Evolutionary conservation across 305 asterid species (phyloP).

Genomic region (Fraxinus ornus): DNA sequence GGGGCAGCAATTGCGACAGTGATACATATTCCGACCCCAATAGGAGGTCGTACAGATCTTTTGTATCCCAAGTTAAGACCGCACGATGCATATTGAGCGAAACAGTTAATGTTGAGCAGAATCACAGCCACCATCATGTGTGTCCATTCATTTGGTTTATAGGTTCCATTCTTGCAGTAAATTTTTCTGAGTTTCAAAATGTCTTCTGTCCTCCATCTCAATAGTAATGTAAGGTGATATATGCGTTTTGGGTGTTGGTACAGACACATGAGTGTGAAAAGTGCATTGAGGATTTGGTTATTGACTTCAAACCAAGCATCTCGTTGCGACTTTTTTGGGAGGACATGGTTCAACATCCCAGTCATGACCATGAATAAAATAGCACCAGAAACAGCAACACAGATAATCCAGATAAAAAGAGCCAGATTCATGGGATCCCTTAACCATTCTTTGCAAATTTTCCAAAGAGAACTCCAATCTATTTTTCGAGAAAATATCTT

Average conservation of each 20-base stretch:
- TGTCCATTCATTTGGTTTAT: conserved; percentile 51
- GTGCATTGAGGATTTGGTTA: conserved; percentile 91
- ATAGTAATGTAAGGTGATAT: conserved; percentile 65
- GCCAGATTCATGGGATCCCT: conserved; percentile 74
- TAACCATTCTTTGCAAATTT: conserved; percentile 70
- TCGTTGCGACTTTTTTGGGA: conserved; percentile 70
- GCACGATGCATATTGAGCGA: conserved; percentile 82
- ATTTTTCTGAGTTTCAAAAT: conserved; percentile 38
- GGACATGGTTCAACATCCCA: conserved; percentile 78
- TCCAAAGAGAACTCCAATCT: conserved; percentile 54
- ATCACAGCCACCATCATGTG: conserved; percentile 48
- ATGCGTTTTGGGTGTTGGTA: conserved; percentile 84
- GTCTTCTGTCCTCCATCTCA: conserved; percentile 55
- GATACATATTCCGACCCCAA: conserved; percentile 82
- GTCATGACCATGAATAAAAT: conserved; percentile 91
- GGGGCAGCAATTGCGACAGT: conserved; percentile 85
- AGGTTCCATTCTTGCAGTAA: conserved; percentile 72
- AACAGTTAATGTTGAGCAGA: conserved; percentile 67
- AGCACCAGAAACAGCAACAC: conserved; percentile 84
- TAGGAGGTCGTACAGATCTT: conserved; percentile 70
- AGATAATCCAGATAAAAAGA: conserved; percentile 70
- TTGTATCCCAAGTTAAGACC: conserved; percentile 82
- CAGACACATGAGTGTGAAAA: conserved; percentile 92
- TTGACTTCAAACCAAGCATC: conserved; percentile 91
- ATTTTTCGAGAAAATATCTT: conserved; percentile 55